These are phyloP conservation scores for Leptosphaerulina australis DNA, from an alignment of 2,329 filamentous ascomycete species.

Conservation along the genomic window DNA sequence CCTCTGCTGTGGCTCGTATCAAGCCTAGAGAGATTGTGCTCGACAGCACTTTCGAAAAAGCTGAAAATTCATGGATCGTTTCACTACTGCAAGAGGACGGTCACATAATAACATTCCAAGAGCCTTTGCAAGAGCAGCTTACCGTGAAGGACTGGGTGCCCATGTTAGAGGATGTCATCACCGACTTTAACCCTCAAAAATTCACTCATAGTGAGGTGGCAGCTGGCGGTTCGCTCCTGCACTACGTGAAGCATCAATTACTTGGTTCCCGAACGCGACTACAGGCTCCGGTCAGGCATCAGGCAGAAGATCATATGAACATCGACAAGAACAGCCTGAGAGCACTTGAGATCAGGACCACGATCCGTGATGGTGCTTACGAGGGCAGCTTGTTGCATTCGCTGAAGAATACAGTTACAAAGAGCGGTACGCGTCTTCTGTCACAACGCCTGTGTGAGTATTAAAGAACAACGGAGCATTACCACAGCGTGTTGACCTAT, in stretches of 20 bases:
- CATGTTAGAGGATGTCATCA: conserved; percentile 77
- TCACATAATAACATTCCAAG: conserved; percentile 75
- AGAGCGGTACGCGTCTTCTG: conserved; percentile 83
- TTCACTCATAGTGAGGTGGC: conserved; percentile 74
- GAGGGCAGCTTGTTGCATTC: conserved; percentile 88
- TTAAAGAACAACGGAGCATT: fast-evolving
- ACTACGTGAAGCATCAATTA: conserved; percentile 81
- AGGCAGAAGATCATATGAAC: conserved; percentile 77
- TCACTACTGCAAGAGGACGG: conserved; percentile 75
- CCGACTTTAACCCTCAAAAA: conserved; percentile 56
- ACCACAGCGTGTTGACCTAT: neutral
- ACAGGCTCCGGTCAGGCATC: conserved; percentile 78
- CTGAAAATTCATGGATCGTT: conserved; percentile 66
- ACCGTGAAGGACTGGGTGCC: conserved; percentile 70
- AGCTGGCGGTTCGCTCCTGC: conserved; percentile 80
- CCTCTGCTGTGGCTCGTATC: conserved; percentile 83
- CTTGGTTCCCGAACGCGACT: conserved; percentile 80
- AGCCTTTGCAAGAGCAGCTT: conserved; percentile 52
- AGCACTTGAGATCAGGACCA: conserved; percentile 86
- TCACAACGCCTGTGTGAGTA: conserved; percentile 77
- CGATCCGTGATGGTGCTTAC: conserved; percentile 77
- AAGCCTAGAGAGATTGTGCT: conserved; percentile 84
- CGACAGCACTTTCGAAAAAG: conserved; percentile 59
- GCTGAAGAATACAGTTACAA: conserved; percentile 87
- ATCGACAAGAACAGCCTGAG: conserved; percentile 93